Base-by-base conservation (phyloP, 2,329 filamentous ascomycete species). In the Pyrenochaeta sp. region DNA sequence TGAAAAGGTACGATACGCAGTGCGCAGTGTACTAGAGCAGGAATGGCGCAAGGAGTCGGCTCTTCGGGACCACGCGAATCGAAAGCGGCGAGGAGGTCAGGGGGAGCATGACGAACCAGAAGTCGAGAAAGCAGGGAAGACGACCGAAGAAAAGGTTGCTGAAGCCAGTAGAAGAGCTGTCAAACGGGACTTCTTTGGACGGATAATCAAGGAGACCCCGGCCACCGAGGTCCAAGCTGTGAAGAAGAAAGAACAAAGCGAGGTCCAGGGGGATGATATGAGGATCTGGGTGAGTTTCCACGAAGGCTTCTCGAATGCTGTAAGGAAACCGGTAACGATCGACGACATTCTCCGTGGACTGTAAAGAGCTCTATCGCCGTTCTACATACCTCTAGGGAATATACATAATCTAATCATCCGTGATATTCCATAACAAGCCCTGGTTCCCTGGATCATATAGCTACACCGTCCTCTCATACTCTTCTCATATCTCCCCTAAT, bases 231-330 rank as follows among this genome's bases (percentile, higher is more conserved):
- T n/a, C n/a, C n/a, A 78, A 29, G 74, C 67, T 8, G 74, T 74
- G 42, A 63, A 56, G 48, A 72, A 67, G 54, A 73, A 72, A 48
- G 53, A 67, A 29, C 65, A 55, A 45, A 38, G 66, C 45, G 62
- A 57, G 30, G 64, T 61, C 36, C 62, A 59, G 46, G 69, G 62
- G 26, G 71, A 76, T 42, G 80, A 80, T 34, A 80, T 77, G 35
- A 82, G 86, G 58, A 87, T 92, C 3, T 96, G 91, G 91, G 85
- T 96, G 28, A 93, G 84, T 52, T 96, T 86, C 69, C 86, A 96
- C 62, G 92, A 96, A 74, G 92, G 92, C 0, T 85, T 90, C 67
- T 94, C 90, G 42, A 96, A 96, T 78, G 92, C 92, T 8, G 92
- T 96, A 48, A 81, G 88, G 69, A 96, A 96, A 69, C 89, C 90